These are phyloP conservation scores for Plasmopara viticola DNA, from an alignment of 352 stramenopile genomes.

Conservation along the genomic window DNA sequence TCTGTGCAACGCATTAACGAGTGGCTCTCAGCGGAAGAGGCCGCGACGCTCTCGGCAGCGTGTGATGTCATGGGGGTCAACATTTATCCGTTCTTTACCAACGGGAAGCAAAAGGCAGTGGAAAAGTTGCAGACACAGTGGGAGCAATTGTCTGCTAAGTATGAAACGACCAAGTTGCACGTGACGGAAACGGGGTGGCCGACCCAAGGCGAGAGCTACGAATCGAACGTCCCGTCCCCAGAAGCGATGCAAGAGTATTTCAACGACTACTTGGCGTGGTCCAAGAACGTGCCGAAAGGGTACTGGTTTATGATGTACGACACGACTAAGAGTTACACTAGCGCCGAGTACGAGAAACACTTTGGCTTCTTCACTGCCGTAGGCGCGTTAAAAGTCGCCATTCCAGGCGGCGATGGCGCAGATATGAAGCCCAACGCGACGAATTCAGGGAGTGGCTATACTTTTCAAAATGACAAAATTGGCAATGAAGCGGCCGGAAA, in stretches of 20 bases:
- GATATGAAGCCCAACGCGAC: background rate
- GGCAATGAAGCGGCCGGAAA: slow-evolving; percentile 12
- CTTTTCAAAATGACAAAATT: slow-evolving; percentile 1
- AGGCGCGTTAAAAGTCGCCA: slow-evolving; percentile 29
- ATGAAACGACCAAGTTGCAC: slow-evolving; percentile 33
- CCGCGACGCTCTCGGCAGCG: slow-evolving; percentile 22
- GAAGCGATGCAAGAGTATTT: slow-evolving; percentile 37
- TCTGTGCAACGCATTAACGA: slow-evolving; percentile 77
- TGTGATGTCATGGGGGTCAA: slow-evolving; percentile 43
- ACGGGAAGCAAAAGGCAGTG: slow-evolving; percentile 28
- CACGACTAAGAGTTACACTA: slow-evolving; percentile 38
- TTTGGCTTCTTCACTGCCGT: slow-evolving; percentile 49
- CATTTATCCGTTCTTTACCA: slow-evolving; percentile 77
- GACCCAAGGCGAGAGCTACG: slow-evolving; percentile 28
- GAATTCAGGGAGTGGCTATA: slow-evolving; percentile 4
- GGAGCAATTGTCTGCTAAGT: slow-evolving; percentile 39
- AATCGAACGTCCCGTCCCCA: slow-evolving; percentile 31
- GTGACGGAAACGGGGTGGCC: slow-evolving; percentile 67
- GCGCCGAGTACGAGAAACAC: slow-evolving; percentile 47
- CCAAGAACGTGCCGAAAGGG: slow-evolving; percentile 21
- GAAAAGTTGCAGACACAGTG: slow-evolving; percentile 54
- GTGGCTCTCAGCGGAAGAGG: slow-evolving; percentile 37
- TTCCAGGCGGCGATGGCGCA: slow-evolving; percentile 20
- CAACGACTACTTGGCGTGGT: slow-evolving; percentile 42
- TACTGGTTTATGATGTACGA: slow-evolving; percentile 78